Percentiles rank a stretch among this genome's conserved stretches.
These are phyloP conservation scores for Plasmodium blacklocki DNA, from an alignment of 169 alveolate genomes.

Conservation along the genomic window DNA sequence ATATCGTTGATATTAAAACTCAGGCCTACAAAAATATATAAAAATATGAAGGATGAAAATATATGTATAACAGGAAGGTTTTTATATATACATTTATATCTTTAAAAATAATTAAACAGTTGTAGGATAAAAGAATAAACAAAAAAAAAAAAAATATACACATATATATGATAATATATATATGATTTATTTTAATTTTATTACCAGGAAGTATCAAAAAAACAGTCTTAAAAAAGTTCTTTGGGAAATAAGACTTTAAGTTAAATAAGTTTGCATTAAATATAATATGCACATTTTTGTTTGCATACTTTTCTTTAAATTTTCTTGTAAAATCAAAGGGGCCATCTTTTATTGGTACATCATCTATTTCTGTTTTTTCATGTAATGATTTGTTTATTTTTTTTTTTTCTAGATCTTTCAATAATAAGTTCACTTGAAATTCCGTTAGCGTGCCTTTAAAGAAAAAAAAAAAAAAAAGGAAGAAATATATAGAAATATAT, in stretches of 20 bases:
- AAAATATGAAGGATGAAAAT: no score
- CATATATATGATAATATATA: no score
- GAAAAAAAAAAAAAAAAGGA: no score
- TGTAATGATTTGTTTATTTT: conserved; percentile 5
- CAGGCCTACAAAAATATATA: conserved; percentile 14
- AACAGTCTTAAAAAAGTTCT: conserved; percentile 25
- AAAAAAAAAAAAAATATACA: no score
- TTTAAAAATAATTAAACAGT: no score
- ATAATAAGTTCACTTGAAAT: conserved; percentile 20
- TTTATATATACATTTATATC: no score
- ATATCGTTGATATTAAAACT: conserved; percentile 42
- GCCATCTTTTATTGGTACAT: not conserved
- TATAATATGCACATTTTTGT: conserved; percentile 5
- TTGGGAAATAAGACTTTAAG: conserved; percentile 23
- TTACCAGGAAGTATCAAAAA: conserved; percentile 59
- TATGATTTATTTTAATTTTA: no score
- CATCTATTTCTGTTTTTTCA: conserved; percentile 3
- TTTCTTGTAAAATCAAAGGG: conserved; percentile 45
- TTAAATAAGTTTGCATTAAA: conserved; percentile 33
- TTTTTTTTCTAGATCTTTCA: conserved; percentile 32
- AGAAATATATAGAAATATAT: not conserved
- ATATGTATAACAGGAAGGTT: no score
- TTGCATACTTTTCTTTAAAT: conserved; percentile 17
- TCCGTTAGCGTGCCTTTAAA: conserved; percentile 35
- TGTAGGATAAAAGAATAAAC: not conserved